Evolutionary conservation across 2,329 filamentous ascomycete species (phyloP).

Genomic region (Stagonosporopsis vannaccii): DNA sequence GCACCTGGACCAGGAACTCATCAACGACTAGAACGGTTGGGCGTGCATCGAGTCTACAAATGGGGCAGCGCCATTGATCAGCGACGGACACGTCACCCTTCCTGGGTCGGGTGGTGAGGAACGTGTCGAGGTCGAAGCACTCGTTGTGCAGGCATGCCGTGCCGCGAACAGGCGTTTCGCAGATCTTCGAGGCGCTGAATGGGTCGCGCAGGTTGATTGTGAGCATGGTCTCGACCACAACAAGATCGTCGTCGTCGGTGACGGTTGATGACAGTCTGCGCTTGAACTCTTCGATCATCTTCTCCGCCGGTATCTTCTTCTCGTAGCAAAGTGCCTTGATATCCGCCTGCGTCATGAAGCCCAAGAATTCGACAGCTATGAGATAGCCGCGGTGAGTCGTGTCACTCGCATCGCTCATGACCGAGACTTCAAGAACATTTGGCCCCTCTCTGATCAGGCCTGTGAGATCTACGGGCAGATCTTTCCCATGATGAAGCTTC

Average conservation of each 20-base stretch:
- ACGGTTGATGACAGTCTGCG: slow-evolving; percentile 51
- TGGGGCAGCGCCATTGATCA: slow-evolving; percentile 86
- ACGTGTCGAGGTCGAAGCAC: slow-evolving; percentile 89
- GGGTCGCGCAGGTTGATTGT: slow-evolving; percentile 58
- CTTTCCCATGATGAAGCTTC: slow-evolving; percentile 76
- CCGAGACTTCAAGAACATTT: slow-evolving; percentile 66
- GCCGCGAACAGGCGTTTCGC: slow-evolving; percentile 75
- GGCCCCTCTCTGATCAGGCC: slow-evolving; percentile 61
- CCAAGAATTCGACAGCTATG: slow-evolving; percentile 74
- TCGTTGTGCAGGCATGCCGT: slow-evolving; percentile 76
- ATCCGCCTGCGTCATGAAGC: slow-evolving; percentile 56
- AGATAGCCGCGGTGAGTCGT: slow-evolving; percentile 58
- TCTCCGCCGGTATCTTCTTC: slow-evolving; percentile 51
- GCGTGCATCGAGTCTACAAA: slow-evolving; percentile 79
- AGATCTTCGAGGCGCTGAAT: slow-evolving; percentile 59
- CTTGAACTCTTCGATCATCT: slow-evolving; percentile 67
- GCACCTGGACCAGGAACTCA: slow-evolving; percentile 72
- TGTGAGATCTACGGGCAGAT: slow-evolving; percentile 79
- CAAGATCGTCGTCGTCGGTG: slow-evolving; percentile 62
- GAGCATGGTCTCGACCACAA: slow-evolving; percentile 50
- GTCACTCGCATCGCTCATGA: slow-evolving; percentile 42
- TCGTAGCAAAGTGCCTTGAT: slow-evolving; percentile 43
- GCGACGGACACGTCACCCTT: slow-evolving; percentile 50
- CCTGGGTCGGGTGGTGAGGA: slow-evolving; percentile 61
- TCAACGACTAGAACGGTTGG: slow-evolving; percentile 76